Percentiles rank a stretch among this genome's conserved stretches.
Conservation (phyloP, 306 rosid species). For the Acacia crassicarpa region DNA sequence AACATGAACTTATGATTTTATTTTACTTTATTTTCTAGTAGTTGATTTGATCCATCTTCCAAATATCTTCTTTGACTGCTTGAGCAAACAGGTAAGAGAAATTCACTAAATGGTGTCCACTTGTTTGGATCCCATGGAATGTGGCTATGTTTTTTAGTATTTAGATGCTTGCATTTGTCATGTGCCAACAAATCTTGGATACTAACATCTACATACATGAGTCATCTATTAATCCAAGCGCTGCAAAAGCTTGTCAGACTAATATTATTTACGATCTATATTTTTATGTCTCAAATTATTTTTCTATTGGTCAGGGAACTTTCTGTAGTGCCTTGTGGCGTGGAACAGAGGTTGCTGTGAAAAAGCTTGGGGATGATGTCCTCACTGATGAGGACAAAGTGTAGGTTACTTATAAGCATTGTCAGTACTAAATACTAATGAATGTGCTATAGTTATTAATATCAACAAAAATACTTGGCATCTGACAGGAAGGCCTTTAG, state of each 20-base stretch:
- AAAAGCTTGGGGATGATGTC: constrained; percentile 75
- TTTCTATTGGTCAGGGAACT: constrained; percentile 65
- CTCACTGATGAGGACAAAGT: constrained; percentile 74
- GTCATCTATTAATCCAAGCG: constrained; percentile 9
- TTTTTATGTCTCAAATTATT: constrained; percentile 27
- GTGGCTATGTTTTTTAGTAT: neutral
- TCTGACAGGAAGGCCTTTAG: constrained; percentile 80
- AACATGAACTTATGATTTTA: neutral
- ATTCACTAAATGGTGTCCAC: neutral
- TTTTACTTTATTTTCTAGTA: neutral
- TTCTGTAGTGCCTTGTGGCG: constrained; percentile 85
- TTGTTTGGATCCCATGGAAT: constrained; percentile 21
- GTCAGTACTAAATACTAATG: neutral
- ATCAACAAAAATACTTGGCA: constrained; percentile 31
- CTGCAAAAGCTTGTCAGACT: neutral
- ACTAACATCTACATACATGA: neutral
- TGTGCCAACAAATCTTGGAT: neutral
- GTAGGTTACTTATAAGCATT: constrained; percentile 49
- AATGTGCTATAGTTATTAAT: neutral
- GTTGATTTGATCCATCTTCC: neutral
- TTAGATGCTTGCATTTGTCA: neutral
- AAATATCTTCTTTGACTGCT: constrained; percentile 14
- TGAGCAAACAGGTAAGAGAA: constrained; percentile 10
- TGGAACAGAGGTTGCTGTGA: constrained; percentile 92
- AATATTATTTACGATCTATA: neutral